Evolutionary conservation across 2,329 filamentous ascomycete genomes (phyloP).

Genomic region (Trichoderma sp.): DNA sequence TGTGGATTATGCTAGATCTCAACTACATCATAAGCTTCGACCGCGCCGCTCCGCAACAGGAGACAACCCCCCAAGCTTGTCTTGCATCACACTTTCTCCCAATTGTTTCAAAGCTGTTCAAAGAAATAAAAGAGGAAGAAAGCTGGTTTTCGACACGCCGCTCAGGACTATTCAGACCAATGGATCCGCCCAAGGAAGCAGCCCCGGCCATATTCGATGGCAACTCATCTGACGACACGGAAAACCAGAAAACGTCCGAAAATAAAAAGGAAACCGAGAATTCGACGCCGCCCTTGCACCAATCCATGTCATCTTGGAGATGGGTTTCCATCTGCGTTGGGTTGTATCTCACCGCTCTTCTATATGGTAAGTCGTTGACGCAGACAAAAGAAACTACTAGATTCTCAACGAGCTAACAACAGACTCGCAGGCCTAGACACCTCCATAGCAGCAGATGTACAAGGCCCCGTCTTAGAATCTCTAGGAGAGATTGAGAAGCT

Average conservation of each 20-base stretch:
- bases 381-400: neutral
- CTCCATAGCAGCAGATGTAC: constrained; percentile 21
- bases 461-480: constrained; percentile 21
- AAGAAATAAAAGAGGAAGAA: neutral
- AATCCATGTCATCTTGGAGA: neutral
- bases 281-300: neutral
- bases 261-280: neutral
- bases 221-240: neutral
- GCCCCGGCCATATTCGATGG: neutral
- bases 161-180: neutral
- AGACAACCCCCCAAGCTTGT: neutral
- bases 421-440: neutral
- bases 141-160: too few species aligned
- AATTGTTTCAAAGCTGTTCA: neutral
- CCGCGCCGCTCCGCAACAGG: neutral
- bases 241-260: neutral
- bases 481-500: constrained; percentile 20
- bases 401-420: neutral
- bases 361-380: neutral
- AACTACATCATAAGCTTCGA: neutral
- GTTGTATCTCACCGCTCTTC: neutral
- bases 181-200: neutral
- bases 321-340: neutral
- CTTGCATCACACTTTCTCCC: too few species aligned
- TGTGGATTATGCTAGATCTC: neutral